phyloP scores from a whole-genome alignment of 257 asterid genomes.

The Nicotiana paniculata region DNA sequence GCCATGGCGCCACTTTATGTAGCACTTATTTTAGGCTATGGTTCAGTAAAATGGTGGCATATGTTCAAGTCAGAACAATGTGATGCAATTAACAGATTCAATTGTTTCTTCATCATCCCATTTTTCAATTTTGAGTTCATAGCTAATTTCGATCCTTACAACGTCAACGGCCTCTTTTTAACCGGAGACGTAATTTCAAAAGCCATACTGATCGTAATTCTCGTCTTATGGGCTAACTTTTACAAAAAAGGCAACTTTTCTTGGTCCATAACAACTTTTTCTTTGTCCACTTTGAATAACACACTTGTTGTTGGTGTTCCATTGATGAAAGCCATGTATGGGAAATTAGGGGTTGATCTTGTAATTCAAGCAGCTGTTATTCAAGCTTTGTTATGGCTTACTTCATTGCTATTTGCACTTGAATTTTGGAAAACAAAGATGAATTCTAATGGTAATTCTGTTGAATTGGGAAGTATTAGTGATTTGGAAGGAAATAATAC shows the following conservation, averaged over 20 bases:
- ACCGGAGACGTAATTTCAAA: conserved; percentile 14
- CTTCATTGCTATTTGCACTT: conserved; percentile 14
- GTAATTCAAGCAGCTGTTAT: conserved; percentile 26
- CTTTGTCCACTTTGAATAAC: conserved; percentile 21
- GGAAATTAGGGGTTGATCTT: conserved; percentile 18
- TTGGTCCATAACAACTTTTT: conserved; percentile 22
- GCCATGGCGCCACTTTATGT: conserved; percentile 26
- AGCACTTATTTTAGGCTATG: conserved; percentile 24
- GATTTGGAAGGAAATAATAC: neutral
- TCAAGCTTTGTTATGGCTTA: conserved; percentile 25
- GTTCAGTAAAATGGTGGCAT: conserved; percentile 27
- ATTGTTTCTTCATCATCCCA: conserved; percentile 26
- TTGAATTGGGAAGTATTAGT: neutral
- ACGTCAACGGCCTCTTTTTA: conserved; percentile 10
- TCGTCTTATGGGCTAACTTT: conserved; percentile 19
- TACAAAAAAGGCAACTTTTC: conserved; percentile 9
- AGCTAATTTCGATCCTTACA: conserved; percentile 16
- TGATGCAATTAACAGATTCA: conserved; percentile 20
- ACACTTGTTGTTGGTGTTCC: conserved; percentile 40
- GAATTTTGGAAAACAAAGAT: conserved; percentile 12
- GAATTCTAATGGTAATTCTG: neutral
- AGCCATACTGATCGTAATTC: neutral
- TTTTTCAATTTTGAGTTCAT: conserved; percentile 24
- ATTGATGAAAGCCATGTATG: conserved; percentile 31
- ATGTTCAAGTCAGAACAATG: conserved; percentile 25